These are phyloP conservation scores for Graphiopsis chlorocephala DNA, from an alignment of 2,329 filamentous ascomycete species.

Conservation along the genomic window DNA sequence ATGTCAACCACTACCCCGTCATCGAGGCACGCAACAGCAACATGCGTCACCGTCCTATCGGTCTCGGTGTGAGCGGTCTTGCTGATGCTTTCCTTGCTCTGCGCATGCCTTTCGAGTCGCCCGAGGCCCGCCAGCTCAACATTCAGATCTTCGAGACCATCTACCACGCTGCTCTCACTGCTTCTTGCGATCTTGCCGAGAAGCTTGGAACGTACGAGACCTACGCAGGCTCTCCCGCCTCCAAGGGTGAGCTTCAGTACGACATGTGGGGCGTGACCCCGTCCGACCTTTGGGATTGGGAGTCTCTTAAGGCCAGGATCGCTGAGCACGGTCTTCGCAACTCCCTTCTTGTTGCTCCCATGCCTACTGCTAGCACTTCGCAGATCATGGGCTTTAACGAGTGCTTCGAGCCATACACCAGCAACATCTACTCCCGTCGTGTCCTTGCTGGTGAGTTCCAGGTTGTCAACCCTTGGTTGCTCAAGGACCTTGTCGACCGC, in stretches of 20 bases:
- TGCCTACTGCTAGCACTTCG: conserved; percentile 95
- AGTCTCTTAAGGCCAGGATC: conserved; percentile 81
- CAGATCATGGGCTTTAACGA: conserved; percentile 99
- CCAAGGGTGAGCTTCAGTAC: conserved; percentile 92
- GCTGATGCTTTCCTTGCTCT: conserved; percentile 97
- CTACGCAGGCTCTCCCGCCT: conserved; percentile 90
- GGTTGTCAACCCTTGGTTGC: conserved; percentile 97
- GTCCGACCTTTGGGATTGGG: conserved; percentile 96
- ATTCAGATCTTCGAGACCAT: conserved; percentile 99
- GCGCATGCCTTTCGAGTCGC: conserved; percentile 93
- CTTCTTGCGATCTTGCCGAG: conserved; percentile 83
- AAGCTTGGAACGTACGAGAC: conserved; percentile 80
- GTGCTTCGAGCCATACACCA: conserved; percentile 99
- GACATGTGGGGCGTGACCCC: conserved; percentile 98
- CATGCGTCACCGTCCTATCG: conserved; percentile 93
- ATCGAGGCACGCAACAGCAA: conserved; percentile 92
- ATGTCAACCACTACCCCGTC: conserved; percentile 98
- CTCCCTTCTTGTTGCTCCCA: conserved; percentile 89
- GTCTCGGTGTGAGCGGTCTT: conserved; percentile 94
- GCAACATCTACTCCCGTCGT: conserved; percentile 98
- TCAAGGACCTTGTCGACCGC: conserved; percentile 97
- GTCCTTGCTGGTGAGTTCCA: conserved; percentile 98
- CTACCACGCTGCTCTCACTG: conserved; percentile 90
- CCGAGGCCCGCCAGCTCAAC: conserved; percentile 90
- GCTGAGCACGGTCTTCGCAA: conserved; percentile 92